These are phyloP conservation scores for Phialophora expanda DNA, from an alignment of 2,329 filamentous ascomycete genomes.

Conservation along the genomic window DNA sequence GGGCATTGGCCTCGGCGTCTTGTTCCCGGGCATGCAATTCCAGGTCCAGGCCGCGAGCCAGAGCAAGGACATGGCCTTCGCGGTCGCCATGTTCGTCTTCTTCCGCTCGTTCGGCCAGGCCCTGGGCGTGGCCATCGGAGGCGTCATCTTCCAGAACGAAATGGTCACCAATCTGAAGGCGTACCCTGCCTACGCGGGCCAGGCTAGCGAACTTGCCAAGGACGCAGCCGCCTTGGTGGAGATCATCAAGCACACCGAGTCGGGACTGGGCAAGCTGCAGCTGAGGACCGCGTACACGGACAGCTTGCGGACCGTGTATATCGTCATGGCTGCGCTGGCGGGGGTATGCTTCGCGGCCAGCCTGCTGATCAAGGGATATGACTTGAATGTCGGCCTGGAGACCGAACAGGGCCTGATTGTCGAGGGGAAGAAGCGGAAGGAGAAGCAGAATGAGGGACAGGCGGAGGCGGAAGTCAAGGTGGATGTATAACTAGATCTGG, in stretches of 20 bases:
- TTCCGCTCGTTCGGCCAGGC: slow-evolving; percentile 68
- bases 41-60: slow-evolving; percentile 67
- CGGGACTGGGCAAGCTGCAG: slow-evolving; percentile 47
- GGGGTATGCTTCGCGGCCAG: slow-evolving; percentile 59
- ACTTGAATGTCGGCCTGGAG: slow-evolving; percentile 54
- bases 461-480: background rate
- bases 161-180: slow-evolving; percentile 59
- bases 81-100: slow-evolving; percentile 70
- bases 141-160: slow-evolving; percentile 71
- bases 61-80: slow-evolving; percentile 63
- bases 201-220: slow-evolving; percentile 58
- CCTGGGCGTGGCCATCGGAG: slow-evolving; percentile 69
- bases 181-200: slow-evolving; percentile 55
- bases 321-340: slow-evolving; percentile 60
- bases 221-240: slow-evolving; percentile 65
- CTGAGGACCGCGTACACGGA: slow-evolving; percentile 61
- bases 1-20: slow-evolving; percentile 71
- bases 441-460: background rate
- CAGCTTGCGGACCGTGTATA: slow-evolving; percentile 61
- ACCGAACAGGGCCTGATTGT: slow-evolving; percentile 57
- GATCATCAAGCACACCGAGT: slow-evolving; percentile 62
- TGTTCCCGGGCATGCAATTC: slow-evolving; percentile 66
- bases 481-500: background rate
- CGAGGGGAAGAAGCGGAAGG: slow-evolving; percentile 44
- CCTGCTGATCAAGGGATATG: slow-evolving; percentile 58